Evolutionary conservation across 1,284 basidiomycete genomes (phyloP).

Genomic region (Grifola frondosa): DNA sequence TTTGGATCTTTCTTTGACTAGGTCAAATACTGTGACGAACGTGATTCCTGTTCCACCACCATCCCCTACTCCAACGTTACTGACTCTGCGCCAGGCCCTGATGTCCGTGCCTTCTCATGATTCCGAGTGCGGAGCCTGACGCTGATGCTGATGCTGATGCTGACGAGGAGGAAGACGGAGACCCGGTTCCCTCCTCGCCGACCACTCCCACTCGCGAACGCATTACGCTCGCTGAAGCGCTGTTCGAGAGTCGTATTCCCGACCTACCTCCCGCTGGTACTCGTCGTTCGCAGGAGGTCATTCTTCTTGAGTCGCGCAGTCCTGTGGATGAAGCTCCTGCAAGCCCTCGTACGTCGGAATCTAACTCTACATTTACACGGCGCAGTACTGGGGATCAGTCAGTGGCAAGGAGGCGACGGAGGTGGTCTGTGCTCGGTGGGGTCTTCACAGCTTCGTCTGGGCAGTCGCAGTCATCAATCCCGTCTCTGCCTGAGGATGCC

Average conservation of each 20-base stretch:
- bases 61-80: constrained; percentile 61
- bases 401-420: constrained; percentile 42
- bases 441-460: constrained; percentile 35
- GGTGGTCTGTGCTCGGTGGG: constrained; percentile 56
- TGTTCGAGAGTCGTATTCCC: constrained; percentile 75
- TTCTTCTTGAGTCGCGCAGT: constrained; percentile 46
- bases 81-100: constrained; percentile 63
- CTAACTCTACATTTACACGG: constrained; percentile 33
- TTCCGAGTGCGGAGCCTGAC: constrained; percentile 34
- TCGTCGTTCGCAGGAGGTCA: constrained; percentile 61
- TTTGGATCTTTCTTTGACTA: constrained; percentile 54
- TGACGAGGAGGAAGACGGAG: constrained; percentile 69
- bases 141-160: constrained; percentile 41
- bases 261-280: constrained; percentile 71
- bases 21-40: constrained; percentile 34
- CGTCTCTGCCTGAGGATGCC: constrained; percentile 22
- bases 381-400: constrained; percentile 30
- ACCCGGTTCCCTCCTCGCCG: constrained; percentile 28
- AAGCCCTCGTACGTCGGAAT: constrained; percentile 50
- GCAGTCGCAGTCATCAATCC: constrained; percentile 25
- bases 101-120: constrained; percentile 29
- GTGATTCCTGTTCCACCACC: constrained; percentile 45
- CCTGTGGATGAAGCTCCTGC: constrained; percentile 44
- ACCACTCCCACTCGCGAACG: constrained; percentile 48
- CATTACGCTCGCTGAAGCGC: constrained; percentile 68